Conservation (phyloP, 2,329 filamentous ascomycete species). For the Clonostachys chloroleuca region DNA sequence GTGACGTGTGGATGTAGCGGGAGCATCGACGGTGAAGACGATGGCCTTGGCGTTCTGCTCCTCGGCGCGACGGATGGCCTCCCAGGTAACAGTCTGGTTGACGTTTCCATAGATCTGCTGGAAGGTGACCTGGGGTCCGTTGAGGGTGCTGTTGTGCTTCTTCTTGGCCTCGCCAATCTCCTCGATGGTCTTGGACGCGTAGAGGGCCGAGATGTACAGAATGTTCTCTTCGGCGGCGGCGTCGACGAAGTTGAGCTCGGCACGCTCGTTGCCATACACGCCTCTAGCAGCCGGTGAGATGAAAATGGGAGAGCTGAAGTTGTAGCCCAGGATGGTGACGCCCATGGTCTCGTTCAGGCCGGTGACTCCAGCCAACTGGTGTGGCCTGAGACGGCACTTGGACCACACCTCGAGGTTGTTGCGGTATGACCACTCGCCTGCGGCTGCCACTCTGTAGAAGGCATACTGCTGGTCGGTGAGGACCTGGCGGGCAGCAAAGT, state of each 20-base stretch:
- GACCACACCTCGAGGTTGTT: slow-evolving; percentile 52
- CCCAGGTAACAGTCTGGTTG: slow-evolving; percentile 23
- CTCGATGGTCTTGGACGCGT: slow-evolving; percentile 24
- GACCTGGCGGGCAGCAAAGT: slow-evolving; percentile 43
- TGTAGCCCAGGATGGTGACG: slow-evolving; percentile 46
- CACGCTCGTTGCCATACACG: slow-evolving; percentile 37
- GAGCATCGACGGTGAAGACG: slow-evolving; percentile 32
- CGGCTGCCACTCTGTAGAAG: slow-evolving; percentile 53
- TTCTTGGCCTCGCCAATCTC: slow-evolving; percentile 28
- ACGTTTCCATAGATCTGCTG: slow-evolving; percentile 25
- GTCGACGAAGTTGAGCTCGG: slow-evolving; percentile 43
- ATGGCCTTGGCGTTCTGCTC: slow-evolving; percentile 26
- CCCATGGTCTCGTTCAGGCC: slow-evolving; percentile 29
- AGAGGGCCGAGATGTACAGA: slow-evolving; percentile 39
- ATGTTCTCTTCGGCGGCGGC: slow-evolving; percentile 40
- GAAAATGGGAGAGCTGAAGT: slow-evolving; percentile 50
- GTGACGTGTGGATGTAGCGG: slow-evolving; percentile 30
- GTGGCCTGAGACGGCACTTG: slow-evolving; percentile 40
- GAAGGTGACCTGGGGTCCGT: slow-evolving; percentile 27
- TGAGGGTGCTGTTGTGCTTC: slow-evolving; percentile 2
- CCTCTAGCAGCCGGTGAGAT: slow-evolving; percentile 44
- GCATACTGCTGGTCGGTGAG: slow-evolving; percentile 42
- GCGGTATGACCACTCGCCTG: slow-evolving; percentile 50
- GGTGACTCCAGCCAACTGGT: slow-evolving; percentile 44
- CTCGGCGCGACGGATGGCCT: slow-evolving; percentile 17